Conservation (phyloP, 768 basidiomycete species). For the Macrolepiota fuliginosa region DNA sequence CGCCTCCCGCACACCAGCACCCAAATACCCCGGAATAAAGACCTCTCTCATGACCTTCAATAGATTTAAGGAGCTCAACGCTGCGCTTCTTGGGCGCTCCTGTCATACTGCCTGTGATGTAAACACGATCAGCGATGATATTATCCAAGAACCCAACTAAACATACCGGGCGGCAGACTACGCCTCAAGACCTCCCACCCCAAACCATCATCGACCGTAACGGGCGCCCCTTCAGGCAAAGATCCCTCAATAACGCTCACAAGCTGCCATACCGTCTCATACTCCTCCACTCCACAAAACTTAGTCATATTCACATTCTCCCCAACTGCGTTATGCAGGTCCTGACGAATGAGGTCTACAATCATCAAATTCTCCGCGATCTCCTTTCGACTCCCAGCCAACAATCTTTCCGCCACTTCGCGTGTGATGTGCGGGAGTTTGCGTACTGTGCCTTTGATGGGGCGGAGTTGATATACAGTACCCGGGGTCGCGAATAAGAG, state of each 20-base stretch:
- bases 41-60: conserved; percentile 71
- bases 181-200: conserved; percentile 78
- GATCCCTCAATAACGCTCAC: conserved; percentile 90
- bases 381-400: conserved; percentile 77
- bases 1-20: conserved; percentile 87
- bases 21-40: conserved; percentile 94
- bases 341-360: conserved; percentile 93
- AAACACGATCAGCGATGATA: neutral
- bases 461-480: conserved; percentile 76
- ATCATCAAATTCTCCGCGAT: conserved; percentile 98
- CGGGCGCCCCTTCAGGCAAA: conserved; percentile 31
- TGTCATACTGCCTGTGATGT: conserved; percentile 83
- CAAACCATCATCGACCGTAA: conserved; percentile 44
- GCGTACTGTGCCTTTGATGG: conserved; percentile 90
- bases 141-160: neutral
- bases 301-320: conserved; percentile 79
- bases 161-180: conserved; percentile 83
- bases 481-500: conserved; percentile 65
- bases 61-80: conserved; percentile 79
- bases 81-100: conserved; percentile 95
- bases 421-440: conserved; percentile 65
- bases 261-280: conserved; percentile 92
- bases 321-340: conserved; percentile 82
- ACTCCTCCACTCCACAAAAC: conserved; percentile 88
- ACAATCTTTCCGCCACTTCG: conserved; percentile 57